phyloP scores from a whole-genome alignment of 78 protist species.

The Cavenderia fasciculata region DNA sequence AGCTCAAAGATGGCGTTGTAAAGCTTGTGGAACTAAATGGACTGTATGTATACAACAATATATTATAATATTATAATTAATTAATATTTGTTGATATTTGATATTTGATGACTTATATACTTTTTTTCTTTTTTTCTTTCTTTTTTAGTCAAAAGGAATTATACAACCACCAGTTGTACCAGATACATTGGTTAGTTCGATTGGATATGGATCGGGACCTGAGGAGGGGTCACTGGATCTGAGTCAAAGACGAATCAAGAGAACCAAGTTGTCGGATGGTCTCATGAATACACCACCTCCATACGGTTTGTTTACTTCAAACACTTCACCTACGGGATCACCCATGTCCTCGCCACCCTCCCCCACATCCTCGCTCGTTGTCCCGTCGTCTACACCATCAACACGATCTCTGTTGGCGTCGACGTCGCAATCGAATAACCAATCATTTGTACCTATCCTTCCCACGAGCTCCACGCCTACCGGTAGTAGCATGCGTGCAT shows the following conservation, averaged over 20 bases:
- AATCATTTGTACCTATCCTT: conserved; percentile 33
- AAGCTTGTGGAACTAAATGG: conserved; percentile 80
- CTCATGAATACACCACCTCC: background rate
- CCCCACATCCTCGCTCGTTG: background rate
- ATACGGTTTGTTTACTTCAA: conserved; percentile 5
- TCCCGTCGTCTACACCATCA: background rate
- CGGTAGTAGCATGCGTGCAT: background rate
- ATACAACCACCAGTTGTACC: conserved; percentile 68
- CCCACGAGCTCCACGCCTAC: background rate
- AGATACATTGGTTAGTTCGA: conserved; percentile 42
- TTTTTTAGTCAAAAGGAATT: conserved; percentile 57
- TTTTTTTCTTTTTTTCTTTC: background rate
- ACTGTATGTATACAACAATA: conserved; percentile 55
- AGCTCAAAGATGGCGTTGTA: conserved; percentile 72
- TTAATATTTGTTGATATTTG: too few relatives aligned
- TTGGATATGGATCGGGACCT: conserved; percentile 68
- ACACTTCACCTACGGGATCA: conserved; percentile 8
- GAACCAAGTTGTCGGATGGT: background rate
- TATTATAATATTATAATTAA: too few relatives aligned
- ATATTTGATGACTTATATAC: too few relatives aligned
- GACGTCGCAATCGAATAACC: background rate
- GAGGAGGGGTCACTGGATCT: conserved; percentile 51
- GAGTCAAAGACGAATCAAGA: background rate
- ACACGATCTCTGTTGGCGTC: background rate
- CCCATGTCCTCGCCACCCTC: conserved; percentile 76